phyloP scores from a whole-genome alignment of 1,139 yeast genomes.

The Geotrichum cucujoidarum region DNA sequence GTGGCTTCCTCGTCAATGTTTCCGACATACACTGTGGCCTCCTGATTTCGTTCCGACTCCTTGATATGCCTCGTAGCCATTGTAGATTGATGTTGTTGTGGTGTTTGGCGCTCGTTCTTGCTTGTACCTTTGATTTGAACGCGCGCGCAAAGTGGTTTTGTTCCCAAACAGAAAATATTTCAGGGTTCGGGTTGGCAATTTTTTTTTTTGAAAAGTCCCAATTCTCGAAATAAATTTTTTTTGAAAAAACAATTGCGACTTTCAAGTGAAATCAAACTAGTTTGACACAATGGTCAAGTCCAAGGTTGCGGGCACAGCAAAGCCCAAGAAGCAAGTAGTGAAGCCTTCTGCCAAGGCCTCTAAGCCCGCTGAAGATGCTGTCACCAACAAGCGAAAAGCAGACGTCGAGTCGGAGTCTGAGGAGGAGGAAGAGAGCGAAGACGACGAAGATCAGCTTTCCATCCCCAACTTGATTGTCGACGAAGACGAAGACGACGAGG shows the following conservation, averaged over 20 bases:
- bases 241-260: not conserved
- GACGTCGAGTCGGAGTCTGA: slow-evolving; percentile 8
- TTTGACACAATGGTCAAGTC: slow-evolving; percentile 3
- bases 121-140: too few species aligned
- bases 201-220: slow-evolving; percentile 8
- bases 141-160: too few species aligned
- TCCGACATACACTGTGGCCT: slow-evolving; percentile 75
- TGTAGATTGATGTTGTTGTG: not conserved
- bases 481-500: slow-evolving; percentile 17
- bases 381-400: slow-evolving; percentile 5
- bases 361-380: not conserved
- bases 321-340: not conserved
- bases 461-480: slow-evolving; percentile 9
- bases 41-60: slow-evolving; percentile 46
- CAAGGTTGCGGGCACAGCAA: not conserved
- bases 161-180: too few species aligned
- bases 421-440: slow-evolving; percentile 2
- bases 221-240: not conserved
- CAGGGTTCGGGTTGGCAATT: slow-evolving; percentile 9
- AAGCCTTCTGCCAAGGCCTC: not conserved
- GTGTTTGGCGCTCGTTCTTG: too few species aligned
- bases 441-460: slow-evolving; percentile 1
- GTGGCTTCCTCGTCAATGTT: slow-evolving; percentile 71
- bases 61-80: slow-evolving; percentile 18
- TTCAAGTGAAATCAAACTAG: not conserved